Conservation (phyloP, 805 yeast species). For the Candida andamanensis region DNA sequence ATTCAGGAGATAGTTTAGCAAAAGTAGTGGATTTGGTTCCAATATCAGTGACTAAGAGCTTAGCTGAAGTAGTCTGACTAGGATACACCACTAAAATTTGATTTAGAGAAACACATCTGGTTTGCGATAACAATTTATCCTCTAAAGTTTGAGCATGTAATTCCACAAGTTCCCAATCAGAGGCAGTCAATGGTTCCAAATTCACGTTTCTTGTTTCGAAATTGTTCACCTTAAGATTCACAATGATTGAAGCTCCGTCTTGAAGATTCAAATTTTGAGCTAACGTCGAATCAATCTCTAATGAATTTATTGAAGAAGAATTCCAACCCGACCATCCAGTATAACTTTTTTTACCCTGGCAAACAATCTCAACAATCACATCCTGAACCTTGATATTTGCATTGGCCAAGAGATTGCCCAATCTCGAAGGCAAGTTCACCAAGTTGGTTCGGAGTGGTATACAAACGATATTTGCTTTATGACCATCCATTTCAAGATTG, state of each 20-base stretch:
- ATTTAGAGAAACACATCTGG: conserved; percentile 61
- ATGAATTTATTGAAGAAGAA: conserved; percentile 19
- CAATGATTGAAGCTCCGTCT: conserved; percentile 33
- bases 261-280: conserved; percentile 47
- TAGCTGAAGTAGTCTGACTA: conserved; percentile 54
- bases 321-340: conserved; percentile 69
- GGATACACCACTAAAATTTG: conserved; percentile 69
- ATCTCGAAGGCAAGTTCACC: conserved; percentile 48
- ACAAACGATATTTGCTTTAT: conserved; percentile 22
- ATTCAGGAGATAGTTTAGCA: conserved; percentile 53
- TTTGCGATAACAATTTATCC: conserved; percentile 67
- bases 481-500: conserved; percentile 28
- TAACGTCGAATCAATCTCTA: conserved; percentile 67
- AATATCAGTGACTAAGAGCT: conserved; percentile 44
- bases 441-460: conserved; percentile 43
- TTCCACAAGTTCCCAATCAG: conserved; percentile 92
- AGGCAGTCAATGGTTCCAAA: conserved; percentile 68
- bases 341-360: conserved; percentile 24
- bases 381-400: conserved; percentile 55
- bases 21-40: conserved; percentile 40
- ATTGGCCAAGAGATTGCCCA: conserved; percentile 42
- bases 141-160: conserved; percentile 75
- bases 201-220: conserved; percentile 58
- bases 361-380: conserved; percentile 47
- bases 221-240: conserved; percentile 44